Percentiles rank a stretch among this genome's conserved stretches.
These are phyloP conservation scores for Gossypium stocksii DNA, from an alignment of 345 rosid genomes.

Conservation along the genomic window DNA sequence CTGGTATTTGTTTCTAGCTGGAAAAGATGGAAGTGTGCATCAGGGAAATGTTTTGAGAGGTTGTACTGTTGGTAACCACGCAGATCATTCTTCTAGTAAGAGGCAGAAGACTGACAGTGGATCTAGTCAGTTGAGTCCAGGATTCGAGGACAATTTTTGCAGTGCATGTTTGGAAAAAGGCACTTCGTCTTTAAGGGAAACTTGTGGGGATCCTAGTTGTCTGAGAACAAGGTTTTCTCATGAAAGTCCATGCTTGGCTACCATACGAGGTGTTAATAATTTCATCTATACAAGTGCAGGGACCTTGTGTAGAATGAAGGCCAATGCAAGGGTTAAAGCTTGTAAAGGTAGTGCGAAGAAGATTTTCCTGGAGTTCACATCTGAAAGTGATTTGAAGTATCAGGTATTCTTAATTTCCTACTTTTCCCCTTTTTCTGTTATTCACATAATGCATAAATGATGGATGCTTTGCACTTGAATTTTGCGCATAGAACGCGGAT, in stretches of 20 bases:
- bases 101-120: slow-evolving; percentile 35
- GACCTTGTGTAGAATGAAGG: slow-evolving; percentile 33
- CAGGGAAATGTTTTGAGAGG: slow-evolving; percentile 20
- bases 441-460: neutral
- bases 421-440: neutral
- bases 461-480: neutral
- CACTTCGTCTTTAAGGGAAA: slow-evolving; percentile 16
- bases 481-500: neutral
- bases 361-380: slow-evolving; percentile 58
- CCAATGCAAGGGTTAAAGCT: slow-evolving; percentile 24
- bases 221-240: slow-evolving; percentile 21
- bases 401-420: slow-evolving; percentile 34
- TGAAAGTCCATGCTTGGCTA: slow-evolving; percentile 52
- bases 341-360: slow-evolving; percentile 33
- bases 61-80: slow-evolving; percentile 9
- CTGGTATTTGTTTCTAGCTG: slow-evolving; percentile 60
- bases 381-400: slow-evolving; percentile 36
- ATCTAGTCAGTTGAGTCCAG: slow-evolving; percentile 22
- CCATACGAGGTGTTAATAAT: slow-evolving; percentile 35
- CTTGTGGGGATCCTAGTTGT: slow-evolving; percentile 10
- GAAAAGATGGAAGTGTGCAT: slow-evolving; percentile 33
- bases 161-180: slow-evolving; percentile 6
- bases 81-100: slow-evolving; percentile 42
- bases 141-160: slow-evolving; percentile 17
- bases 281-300: slow-evolving; percentile 30